Conservation (phyloP, 2,329 filamentous ascomycete genomes). For the Botryotinia globosa region DNA sequence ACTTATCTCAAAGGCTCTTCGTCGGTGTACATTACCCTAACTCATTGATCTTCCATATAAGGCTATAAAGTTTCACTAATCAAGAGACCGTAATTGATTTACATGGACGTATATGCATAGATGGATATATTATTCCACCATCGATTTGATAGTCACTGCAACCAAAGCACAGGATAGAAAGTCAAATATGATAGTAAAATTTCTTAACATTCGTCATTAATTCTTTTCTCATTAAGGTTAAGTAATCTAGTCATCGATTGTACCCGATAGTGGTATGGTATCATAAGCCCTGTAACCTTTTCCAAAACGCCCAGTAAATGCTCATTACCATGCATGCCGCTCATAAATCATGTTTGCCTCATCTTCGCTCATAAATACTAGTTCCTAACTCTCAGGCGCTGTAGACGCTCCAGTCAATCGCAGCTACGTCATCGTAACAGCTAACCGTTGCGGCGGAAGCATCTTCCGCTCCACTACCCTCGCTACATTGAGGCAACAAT, state of each 20-base stretch:
- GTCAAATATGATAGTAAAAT: not conserved
- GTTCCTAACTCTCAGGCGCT: not conserved
- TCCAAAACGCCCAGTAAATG: constrained; percentile 3
- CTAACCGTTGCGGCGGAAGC: constrained; percentile 40
- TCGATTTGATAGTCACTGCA: not conserved
- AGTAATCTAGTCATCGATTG: constrained; percentile 11
- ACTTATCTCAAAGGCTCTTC: not conserved
- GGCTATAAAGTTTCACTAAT: not conserved
- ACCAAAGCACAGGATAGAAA: not conserved
- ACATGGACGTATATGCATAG: not conserved
- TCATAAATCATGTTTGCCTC: not conserved
- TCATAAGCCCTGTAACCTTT: not conserved
- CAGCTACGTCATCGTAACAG: constrained; percentile 45
- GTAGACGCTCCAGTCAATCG: constrained; percentile 42
- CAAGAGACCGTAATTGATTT: not conserved
- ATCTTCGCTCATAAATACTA: no score
- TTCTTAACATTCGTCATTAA: not conserved
- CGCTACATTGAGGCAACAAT: constrained; percentile 46
- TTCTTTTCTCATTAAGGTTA: not conserved
- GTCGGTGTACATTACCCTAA: not conserved
- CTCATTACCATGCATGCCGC: not conserved
- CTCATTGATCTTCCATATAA: not conserved
- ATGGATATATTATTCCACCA: not conserved
- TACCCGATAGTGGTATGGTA: constrained; percentile 10
- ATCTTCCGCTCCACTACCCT: constrained; percentile 42